phyloP scores from a whole-genome alignment of 345 rosid species.

The Syzygium oleosum region DNA sequence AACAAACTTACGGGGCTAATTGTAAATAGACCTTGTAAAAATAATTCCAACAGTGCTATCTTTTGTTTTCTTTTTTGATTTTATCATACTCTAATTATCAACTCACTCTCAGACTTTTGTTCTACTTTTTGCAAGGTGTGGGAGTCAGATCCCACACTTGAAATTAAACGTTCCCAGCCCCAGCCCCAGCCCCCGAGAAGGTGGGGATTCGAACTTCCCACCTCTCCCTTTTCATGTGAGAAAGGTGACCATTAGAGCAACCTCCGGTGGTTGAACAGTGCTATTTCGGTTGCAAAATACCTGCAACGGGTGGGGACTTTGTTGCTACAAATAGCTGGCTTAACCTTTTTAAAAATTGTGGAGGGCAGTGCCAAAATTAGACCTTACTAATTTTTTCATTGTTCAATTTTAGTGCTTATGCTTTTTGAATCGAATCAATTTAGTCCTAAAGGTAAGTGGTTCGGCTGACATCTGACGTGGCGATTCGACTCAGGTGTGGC shows the following conservation, averaged over 20 bases:
- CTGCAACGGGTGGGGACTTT: neutral
- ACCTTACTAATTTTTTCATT: neutral
- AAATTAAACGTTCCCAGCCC: no score
- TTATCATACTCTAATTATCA: no score
- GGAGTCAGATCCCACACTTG: no score
- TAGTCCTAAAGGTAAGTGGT: accelerated
- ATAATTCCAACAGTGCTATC: neutral
- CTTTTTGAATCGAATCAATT: neutral
- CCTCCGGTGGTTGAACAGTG: neutral
- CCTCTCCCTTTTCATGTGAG: no score
- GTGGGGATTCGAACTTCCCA: no score
- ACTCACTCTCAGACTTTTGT: no score
- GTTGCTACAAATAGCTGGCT: neutral
- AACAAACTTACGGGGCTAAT: neutral
- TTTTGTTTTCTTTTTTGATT: no score
- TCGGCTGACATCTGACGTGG: accelerated
- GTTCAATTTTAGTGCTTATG: neutral
- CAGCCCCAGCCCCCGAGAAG: no score
- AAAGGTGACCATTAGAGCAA: no score
- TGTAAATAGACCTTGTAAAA: neutral
- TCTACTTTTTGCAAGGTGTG: no score
- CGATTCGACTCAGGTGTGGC: neutral
- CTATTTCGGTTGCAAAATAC: neutral
- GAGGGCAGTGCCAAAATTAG: neutral
- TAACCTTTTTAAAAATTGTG: neutral